Evolutionary conservation across 495 filamentous ascomycete genomes (phyloP).

Genomic region (Evansstolkia leycettana): DNA sequence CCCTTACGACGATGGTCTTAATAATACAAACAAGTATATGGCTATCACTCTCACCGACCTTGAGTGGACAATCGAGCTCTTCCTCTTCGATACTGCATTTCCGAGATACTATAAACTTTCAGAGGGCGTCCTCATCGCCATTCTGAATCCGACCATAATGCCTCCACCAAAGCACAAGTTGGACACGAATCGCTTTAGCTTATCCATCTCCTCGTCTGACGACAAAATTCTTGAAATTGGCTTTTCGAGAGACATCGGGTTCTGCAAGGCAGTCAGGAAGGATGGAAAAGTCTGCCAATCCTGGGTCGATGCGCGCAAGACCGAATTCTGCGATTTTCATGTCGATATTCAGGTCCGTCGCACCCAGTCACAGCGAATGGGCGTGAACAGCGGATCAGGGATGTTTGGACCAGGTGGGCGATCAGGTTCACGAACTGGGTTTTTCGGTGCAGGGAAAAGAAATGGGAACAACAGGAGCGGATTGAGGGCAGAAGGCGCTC

Average conservation of each 20-base stretch:
- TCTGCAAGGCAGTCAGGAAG: conserved; percentile 72
- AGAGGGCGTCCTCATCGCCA: conserved; percentile 75
- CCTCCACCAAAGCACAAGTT: conserved; percentile 60
- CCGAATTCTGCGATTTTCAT: conserved; percentile 89
- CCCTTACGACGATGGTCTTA: conserved; percentile 41
- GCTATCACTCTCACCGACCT: conserved; percentile 77
- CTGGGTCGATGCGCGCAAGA: conserved; percentile 82
- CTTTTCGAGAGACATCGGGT: conserved; percentile 71
- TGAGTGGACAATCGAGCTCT: conserved; percentile 83
- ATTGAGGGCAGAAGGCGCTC: conserved; percentile 30
- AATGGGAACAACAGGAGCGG: conserved; percentile 20
- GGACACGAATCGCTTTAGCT: conserved; percentile 70
- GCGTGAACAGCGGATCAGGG: conserved; percentile 53
- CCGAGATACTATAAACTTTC: conserved; percentile 82
- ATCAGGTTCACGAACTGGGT: conserved; percentile 30
- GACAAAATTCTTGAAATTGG: conserved; percentile 90
- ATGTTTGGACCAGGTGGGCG: conserved; percentile 37
- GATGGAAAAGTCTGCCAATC: conserved; percentile 68
- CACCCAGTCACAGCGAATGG: conserved; percentile 58
- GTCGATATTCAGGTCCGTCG: conserved; percentile 66
- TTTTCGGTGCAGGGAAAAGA: conserved; percentile 31
- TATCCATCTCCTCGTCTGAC: conserved; percentile 68
- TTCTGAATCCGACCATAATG: conserved; percentile 88
- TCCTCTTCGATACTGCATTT: conserved; percentile 84
- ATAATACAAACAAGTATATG: conserved; percentile 74